Evolutionary conservation across 2,329 filamentous ascomycete genomes (phyloP), one percentile per base, ranked within the genome.

Genomic region (Stachybotrys chartarum): DNA sequence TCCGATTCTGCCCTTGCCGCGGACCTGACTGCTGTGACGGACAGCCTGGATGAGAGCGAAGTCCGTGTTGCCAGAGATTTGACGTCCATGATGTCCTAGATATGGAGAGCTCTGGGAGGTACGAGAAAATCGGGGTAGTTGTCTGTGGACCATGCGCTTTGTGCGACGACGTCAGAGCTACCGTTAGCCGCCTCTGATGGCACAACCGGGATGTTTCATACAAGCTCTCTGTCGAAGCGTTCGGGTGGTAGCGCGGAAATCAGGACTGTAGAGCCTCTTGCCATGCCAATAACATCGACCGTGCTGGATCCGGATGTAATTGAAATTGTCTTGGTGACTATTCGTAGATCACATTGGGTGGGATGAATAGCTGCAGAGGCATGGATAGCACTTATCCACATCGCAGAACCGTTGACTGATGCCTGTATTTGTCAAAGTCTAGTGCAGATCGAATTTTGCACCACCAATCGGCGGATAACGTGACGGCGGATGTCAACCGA

Each of bases 91-190:
- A 63, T 74, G 54, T 58, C 75, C 8, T 76, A 24, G 57, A 53
- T 14, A 56, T 63, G 16, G 74, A 74, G 56, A 59, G 59, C 3
- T 54, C 61, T 18, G 58, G 56, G 1, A 68, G 66, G 12, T 69
- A 60, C 56, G 55, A 57, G 7, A 65, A 59, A 56, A 61, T 73
- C 46, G 72, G 65, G 1, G 71, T 77, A 3, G 65, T 77, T 1
- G 73, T 72, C 1, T 75, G 66, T 49, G 75, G 74, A 17, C 75
- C 74, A 1, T 66, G 62, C 0, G 66, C 63, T 1, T 62, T 78
- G 52, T 73, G 71, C 50, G 74, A 77, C 55, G 69, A 73, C 56
- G 72, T 71, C 6, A 62, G 74, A 46, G 62, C 61, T 3, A 44
- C 35, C 6, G 32, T 44, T 30, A 42, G 10, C 14, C 35, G 35